Base-by-base conservation (phyloP, 2,329 filamentous ascomycete species). In the Phyllosticta citriasiana region DNA sequence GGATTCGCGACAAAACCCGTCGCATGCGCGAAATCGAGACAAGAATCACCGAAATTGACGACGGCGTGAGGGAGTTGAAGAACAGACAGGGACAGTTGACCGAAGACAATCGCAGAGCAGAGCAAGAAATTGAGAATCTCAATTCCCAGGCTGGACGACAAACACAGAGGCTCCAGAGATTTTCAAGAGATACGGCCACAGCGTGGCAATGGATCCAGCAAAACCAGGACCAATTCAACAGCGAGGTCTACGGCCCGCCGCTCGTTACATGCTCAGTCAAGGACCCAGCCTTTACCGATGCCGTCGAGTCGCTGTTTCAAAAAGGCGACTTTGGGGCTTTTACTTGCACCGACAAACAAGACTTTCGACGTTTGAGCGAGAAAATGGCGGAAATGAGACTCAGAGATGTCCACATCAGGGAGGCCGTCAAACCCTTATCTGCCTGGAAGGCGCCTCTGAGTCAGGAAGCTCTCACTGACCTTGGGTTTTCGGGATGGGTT, bases 121-220 rank as follows among this genome's bases (percentile, higher is more conserved):
- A 58, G 10, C 33, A n/a, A 5, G 60, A 62, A 16, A 72, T 89
- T 24, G 72, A 78, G 25, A 81, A 77, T 19, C 79, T 96, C 14
- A 81, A 90, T 57, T 93, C 90, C 0, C 84, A 88, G 66, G 80
- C 86, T 63, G 92, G 91, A 5, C 88, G 89, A 68, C 87, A 90
- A 66, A 78, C 88, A 60, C 83, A 76, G 56, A 84, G 87, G 65
- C 80, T 99, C 60, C 79, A 78, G 58, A 79, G 71, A 5, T 16
- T 81, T 0, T 88, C 86, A 10, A 70, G 70, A 0, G 88, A 97
- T 61, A 84, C 88, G 2, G 82, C 82, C 10, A 77, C 71, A 65
- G 91, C 86, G 2, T 96, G 90, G 85, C 80, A 86, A 52, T 99
- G 93, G 92, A 81, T 97, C 57, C 82, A 89, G 69, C 73, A 84